Evolutionary conservation across 1,139 yeast genomes (phyloP).

Genomic region (Hemisphaericaspora xylofermentans): DNA sequence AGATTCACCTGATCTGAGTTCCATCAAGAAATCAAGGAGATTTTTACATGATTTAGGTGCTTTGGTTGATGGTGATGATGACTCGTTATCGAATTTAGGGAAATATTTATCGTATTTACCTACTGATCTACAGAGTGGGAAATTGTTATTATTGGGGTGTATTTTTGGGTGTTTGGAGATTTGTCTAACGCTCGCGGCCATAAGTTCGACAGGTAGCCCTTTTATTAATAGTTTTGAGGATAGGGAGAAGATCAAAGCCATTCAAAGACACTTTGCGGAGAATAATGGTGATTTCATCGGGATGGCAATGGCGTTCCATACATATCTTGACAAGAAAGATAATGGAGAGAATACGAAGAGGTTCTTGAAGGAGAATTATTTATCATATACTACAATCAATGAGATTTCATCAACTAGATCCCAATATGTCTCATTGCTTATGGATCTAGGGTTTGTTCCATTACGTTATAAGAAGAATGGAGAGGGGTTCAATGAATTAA

Average conservation of each 20-base stretch:
- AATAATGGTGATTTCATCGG: slow-evolving; percentile 73
- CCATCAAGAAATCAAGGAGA: slow-evolving; percentile 62
- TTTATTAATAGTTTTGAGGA: slow-evolving; percentile 62
- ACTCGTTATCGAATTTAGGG: slow-evolving; percentile 75
- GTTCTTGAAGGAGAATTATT: slow-evolving; percentile 59
- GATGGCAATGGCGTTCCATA: slow-evolving; percentile 54
- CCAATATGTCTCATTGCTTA: slow-evolving; percentile 66
- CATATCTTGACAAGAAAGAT: slow-evolving; percentile 40
- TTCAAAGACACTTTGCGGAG: slow-evolving; percentile 41
- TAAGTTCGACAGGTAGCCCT: slow-evolving; percentile 72
- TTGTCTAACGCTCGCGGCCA: slow-evolving; percentile 73
- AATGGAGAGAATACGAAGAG: slow-evolving; percentile 30
- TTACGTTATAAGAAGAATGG: slow-evolving; percentile 33
- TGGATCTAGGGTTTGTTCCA: slow-evolving; percentile 76
- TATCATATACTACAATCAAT: slow-evolving; percentile 64
- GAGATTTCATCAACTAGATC: slow-evolving; percentile 70
- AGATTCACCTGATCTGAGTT: slow-evolving; percentile 70
- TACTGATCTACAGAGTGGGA: slow-evolving; percentile 83
- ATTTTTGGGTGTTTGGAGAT: slow-evolving; percentile 81
- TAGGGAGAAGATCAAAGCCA: slow-evolving; percentile 59
- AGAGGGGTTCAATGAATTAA: slow-evolving; percentile 24
- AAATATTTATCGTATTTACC: slow-evolving; percentile 78
- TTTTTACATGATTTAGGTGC: slow-evolving; percentile 75
- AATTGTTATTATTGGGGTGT: slow-evolving; percentile 73
- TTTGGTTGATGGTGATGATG: slow-evolving; percentile 45